Conservation (phyloP, 345 rosid species). For the Populus ilicifolia region DNA sequence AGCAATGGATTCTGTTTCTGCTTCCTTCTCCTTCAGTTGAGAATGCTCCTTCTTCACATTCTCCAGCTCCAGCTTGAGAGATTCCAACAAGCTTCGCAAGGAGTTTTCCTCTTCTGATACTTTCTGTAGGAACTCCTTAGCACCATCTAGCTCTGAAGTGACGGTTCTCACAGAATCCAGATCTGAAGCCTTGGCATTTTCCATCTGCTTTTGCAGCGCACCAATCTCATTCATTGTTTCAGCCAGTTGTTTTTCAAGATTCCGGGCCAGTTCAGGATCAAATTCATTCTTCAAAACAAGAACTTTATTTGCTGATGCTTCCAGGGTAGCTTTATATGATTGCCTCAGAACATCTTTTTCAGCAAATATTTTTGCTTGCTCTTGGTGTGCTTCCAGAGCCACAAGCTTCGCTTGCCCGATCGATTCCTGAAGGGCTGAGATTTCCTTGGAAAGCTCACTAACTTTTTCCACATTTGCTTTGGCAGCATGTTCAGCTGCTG, state of each 20-base stretch:
- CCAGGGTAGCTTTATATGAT: slow-evolving; percentile 57
- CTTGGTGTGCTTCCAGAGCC: slow-evolving; percentile 58
- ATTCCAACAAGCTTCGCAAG: slow-evolving; percentile 54
- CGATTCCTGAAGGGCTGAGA: slow-evolving; percentile 65
- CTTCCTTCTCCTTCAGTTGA: slow-evolving; percentile 73
- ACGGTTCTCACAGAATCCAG: slow-evolving; percentile 60
- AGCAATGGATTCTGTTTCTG: slow-evolving; percentile 74
- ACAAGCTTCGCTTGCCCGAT: slow-evolving; percentile 82
- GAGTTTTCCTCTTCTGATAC: slow-evolving; percentile 72
- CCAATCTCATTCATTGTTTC: slow-evolving; percentile 59
- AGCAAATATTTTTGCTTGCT: slow-evolving; percentile 60
- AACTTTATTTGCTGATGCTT: slow-evolving; percentile 58
- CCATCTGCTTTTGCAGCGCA: slow-evolving; percentile 60
- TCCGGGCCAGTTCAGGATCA: slow-evolving; percentile 60
- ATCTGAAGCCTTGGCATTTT: slow-evolving; percentile 71
- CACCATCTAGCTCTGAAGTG: slow-evolving; percentile 72
- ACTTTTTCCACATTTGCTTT: slow-evolving; percentile 66
- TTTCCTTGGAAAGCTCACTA: slow-evolving; percentile 65
- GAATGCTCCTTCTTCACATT: slow-evolving; percentile 67
- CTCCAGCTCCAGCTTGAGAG: slow-evolving; percentile 66
- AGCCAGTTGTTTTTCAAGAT: slow-evolving; percentile 61
- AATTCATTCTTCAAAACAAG: slow-evolving; percentile 53
- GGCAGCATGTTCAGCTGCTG: slow-evolving; percentile 57
- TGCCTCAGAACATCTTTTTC: slow-evolving; percentile 65
- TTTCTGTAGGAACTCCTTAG: slow-evolving; percentile 71